Conservation (phyloP, 1,284 basidiomycete species). For the Apiotrichum domesticum region DNA sequence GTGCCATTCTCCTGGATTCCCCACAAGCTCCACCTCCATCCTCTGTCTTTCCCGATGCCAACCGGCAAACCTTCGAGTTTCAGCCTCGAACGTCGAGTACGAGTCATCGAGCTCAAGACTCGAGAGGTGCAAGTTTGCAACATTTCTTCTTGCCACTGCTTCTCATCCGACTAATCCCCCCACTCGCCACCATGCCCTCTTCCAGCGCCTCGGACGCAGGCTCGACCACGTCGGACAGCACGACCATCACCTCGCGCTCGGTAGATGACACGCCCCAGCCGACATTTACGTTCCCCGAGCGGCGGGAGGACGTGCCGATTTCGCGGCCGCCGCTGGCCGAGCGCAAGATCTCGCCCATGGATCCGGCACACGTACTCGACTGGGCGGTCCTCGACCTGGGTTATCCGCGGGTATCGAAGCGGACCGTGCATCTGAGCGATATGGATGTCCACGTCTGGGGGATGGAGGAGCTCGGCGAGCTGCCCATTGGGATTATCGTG, state of each 20-base stretch:
- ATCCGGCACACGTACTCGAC: constrained; percentile 1
- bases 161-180: too few relatives aligned
- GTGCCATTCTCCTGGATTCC: too few relatives aligned
- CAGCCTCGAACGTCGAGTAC: too few relatives aligned
- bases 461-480: background rate
- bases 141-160: too few relatives aligned
- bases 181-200: too few relatives aligned
- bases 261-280: background rate
- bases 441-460: constrained; percentile 3
- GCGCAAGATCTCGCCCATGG: background rate
- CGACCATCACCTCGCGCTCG: background rate
- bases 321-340: background rate
- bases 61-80: too few relatives aligned
- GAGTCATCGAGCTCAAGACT: too few relatives aligned
- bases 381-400: constrained; percentile 2
- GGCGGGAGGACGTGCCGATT: background rate
- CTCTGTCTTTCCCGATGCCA: too few relatives aligned
- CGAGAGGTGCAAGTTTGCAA: too few relatives aligned
- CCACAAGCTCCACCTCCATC: too few relatives aligned
- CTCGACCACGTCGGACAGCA: background rate
- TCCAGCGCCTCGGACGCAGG: background rate
- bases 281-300: background rate
- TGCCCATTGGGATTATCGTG: background rate
- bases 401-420: background rate
- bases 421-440: background rate